Evolutionary conservation across 176 grass and related monocot species (phyloP).

Genomic region (Zoysia pacifica): DNA sequence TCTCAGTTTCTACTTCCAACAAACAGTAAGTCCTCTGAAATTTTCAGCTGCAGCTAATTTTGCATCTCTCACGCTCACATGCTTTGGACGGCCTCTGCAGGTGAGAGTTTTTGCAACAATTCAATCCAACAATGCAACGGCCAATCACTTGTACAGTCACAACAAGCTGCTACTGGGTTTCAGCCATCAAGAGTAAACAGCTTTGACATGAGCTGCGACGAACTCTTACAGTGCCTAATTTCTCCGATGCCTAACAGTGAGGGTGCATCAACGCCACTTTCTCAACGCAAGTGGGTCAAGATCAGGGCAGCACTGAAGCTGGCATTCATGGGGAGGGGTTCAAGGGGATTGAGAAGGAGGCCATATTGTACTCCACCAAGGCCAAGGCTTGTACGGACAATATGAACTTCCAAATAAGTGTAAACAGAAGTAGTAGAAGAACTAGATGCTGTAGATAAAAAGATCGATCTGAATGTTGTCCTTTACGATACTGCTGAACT

Average conservation of each 20-base stretch:
- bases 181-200: slow-evolving; percentile 53
- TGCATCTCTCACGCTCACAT: slow-evolving; percentile 26
- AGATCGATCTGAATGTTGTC: slow-evolving; percentile 20
- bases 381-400: slow-evolving; percentile 48
- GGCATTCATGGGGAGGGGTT: slow-evolving; percentile 38
- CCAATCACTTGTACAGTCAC: slow-evolving; percentile 11
- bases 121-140: neutral
- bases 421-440: neutral
- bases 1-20: slow-evolving; percentile 19
- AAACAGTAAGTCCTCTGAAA: slow-evolving; percentile 36
- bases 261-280: slow-evolving; percentile 31
- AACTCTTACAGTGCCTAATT: slow-evolving; percentile 37
- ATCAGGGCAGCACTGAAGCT: slow-evolving; percentile 48
- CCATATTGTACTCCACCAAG: neutral
- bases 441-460: slow-evolving; percentile 25
- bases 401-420: slow-evolving; percentile 26
- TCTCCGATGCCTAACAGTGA: slow-evolving; percentile 32
- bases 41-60: slow-evolving; percentile 8
- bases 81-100: slow-evolving; percentile 29
- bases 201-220: slow-evolving; percentile 41
- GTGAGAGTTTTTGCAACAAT: slow-evolving; percentile 37
- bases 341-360: slow-evolving; percentile 36
- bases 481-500: slow-evolving; percentile 17
- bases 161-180: slow-evolving; percentile 17
- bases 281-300: slow-evolving; percentile 56